Evolutionary conservation across 257 asterid species (phyloP), one percentile per base, ranked within the genome.

Genomic region (Fraxinus americana): DNA sequence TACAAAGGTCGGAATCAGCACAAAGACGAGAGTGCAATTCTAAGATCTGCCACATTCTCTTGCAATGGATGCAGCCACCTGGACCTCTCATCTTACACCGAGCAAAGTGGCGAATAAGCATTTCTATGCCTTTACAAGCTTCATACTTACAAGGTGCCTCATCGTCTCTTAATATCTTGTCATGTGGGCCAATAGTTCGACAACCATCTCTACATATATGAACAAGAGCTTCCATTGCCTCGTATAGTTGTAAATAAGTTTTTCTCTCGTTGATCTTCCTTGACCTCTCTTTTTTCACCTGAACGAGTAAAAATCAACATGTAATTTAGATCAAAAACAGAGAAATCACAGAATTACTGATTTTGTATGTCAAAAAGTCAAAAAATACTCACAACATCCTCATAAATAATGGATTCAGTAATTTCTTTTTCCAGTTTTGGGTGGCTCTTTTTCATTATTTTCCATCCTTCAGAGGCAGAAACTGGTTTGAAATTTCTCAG

Each of bases 151-250:
- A 94, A 6, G 97, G 96, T n/a, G 80, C 83, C 45, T 89, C 79
- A 54, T 88, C 88, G 5, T 80, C 80, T 72, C 68, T 85, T 73
- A 76, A 54, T 19, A 75, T 79, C 88, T 89, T 91, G 82, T 92
- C 91, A 1, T 79, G 89, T 25, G 97, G 96, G 21, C 97, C 97
- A 39, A 92, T 94, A 0, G 94, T 90, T 7, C 89, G 91, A 80
- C 98, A 94, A 2, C 98, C 98, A 4, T 94, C 97, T 82, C 76
- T 89, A 67, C 92, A 94, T 86, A 91, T 92, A 84, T 94, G 98
- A 48, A 94, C 94, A 6, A 92, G 86, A 19, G 97, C 97, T 81
- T 94, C 98, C 97, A 94, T 94, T 68, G 97, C 96, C 78, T 92
- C 98, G 78, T 88, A 90, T 14, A 94, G 73, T 73, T 90, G 97